Evolutionary conservation across 2,329 filamentous ascomycete genomes (phyloP).

Genomic region (Phoma herbarum): DNA sequence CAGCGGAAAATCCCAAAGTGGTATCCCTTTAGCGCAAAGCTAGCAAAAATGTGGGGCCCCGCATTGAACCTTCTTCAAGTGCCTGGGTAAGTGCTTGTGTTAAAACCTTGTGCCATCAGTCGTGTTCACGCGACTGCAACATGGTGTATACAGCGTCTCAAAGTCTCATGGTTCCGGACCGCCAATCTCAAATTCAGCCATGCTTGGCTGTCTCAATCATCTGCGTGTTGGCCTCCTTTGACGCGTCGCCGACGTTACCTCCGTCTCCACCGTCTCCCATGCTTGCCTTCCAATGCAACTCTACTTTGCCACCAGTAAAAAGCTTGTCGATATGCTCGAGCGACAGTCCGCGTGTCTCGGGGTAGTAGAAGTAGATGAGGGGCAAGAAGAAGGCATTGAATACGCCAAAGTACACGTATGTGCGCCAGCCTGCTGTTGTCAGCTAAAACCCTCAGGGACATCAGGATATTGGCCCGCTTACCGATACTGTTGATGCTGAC

Average conservation of each 20-base stretch:
- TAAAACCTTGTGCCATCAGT: background rate
- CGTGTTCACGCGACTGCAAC: background rate
- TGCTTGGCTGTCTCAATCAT: background rate
- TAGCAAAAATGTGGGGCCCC: background rate
- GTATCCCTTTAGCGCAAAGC: background rate
- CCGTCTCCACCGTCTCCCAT: background rate
- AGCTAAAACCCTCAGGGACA: background rate
- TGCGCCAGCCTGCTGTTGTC: background rate
- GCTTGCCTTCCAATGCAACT: background rate
- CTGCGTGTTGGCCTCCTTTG: background rate
- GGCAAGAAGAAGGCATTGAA: background rate
- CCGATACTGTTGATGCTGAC: conserved; percentile 34
- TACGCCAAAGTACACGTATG: background rate
- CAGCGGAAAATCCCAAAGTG: background rate
- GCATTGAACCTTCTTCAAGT: background rate
- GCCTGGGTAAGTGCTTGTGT: no score
- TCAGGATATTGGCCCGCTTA: background rate
- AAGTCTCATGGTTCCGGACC: background rate
- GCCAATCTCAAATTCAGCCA: background rate
- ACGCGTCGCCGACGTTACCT: background rate
- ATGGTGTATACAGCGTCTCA: background rate
- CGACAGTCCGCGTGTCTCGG: background rate
- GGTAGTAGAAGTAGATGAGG: background rate
- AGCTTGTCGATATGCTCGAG: background rate
- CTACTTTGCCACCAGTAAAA: background rate